Percentiles rank a stretch among this genome's conserved stretches.
These are phyloP conservation scores for Haberlea rhodopensis DNA, from an alignment of 257 asterid genomes.

Conservation along the genomic window DNA sequence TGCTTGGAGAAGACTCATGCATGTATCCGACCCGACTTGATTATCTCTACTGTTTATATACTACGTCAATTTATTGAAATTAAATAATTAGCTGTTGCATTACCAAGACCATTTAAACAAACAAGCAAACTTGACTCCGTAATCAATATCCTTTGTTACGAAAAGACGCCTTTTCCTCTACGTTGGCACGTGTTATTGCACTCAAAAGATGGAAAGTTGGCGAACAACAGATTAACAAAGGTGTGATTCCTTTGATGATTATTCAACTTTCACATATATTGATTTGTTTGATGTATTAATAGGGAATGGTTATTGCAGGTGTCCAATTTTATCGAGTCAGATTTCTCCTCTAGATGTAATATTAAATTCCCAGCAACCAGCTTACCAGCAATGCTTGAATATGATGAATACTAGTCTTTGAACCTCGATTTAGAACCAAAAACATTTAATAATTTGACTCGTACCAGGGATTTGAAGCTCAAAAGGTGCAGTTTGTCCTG, in stretches of 20 bases:
- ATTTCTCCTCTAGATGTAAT: slow-evolving; percentile 71
- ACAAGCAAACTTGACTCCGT: no score
- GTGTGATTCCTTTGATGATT: slow-evolving; percentile 30
- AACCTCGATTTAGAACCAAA: slow-evolving; percentile 53
- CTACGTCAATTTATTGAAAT: no score
- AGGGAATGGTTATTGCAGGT: slow-evolving; percentile 40
- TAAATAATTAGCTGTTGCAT: no score
- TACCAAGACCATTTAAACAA: no score
- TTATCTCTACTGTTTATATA: no score
- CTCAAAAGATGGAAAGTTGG: slow-evolving; percentile 81
- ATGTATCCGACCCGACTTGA: no score
- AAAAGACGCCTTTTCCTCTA: slow-evolving; percentile 72
- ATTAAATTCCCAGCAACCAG: slow-evolving; percentile 67
- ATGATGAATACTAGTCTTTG: slow-evolving; percentile 51
- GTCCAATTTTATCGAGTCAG: slow-evolving; percentile 52
- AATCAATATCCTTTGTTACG: slow-evolving; percentile 51
- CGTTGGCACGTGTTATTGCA: slow-evolving; percentile 83
- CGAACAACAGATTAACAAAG: slow-evolving; percentile 54
- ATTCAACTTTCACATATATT: not conserved
- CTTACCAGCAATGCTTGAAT: slow-evolving; percentile 82
- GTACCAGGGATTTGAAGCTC: slow-evolving; percentile 66
- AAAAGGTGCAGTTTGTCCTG: slow-evolving; percentile 42
- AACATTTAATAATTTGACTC: slow-evolving; percentile 35
- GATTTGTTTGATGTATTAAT: slow-evolving; percentile 2
- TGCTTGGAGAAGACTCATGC: no score